Conservation (phyloP, 2,329 filamentous ascomycete genomes). For the Fusarium sp. region DNA sequence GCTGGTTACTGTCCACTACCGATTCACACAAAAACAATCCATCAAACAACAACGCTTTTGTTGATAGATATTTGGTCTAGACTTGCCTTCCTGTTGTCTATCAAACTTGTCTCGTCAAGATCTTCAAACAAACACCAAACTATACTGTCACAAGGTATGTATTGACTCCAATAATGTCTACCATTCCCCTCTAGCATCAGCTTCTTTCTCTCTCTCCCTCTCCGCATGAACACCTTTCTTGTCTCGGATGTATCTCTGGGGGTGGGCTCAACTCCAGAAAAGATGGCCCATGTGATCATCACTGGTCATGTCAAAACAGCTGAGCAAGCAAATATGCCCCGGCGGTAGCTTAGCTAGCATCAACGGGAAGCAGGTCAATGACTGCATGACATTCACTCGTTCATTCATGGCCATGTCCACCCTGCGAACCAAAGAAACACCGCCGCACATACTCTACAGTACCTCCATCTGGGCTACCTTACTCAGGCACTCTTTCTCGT, state of each 20-base stretch:
- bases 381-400: constrained; percentile 42
- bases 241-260: constrained; percentile 34
- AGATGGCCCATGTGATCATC: constrained; percentile 42
- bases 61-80: constrained; percentile 6
- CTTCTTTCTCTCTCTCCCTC: constrained; percentile 8
- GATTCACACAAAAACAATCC: constrained; percentile 40
- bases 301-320: constrained; percentile 33
- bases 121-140: neutral
- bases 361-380: constrained; percentile 34
- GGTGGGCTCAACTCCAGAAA: constrained; percentile 38
- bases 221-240: constrained; percentile 23
- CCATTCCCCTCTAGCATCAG: neutral
- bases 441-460: neutral
- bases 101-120: neutral
- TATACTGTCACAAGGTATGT: constrained; percentile 21
- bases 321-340: constrained; percentile 32
- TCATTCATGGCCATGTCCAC: constrained; percentile 29
- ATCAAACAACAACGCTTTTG: constrained; percentile 24
- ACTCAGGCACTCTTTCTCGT: constrained; percentile 13
- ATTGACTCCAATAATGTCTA: neutral
- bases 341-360: constrained; percentile 16
- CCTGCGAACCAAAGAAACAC: neutral
- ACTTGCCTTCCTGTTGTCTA: neutral
- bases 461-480: neutral
- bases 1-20: constrained; percentile 35